Evolutionary conservation across 441 rosid genomes (phyloP).

Genomic region (Flueggea neowawraea): DNA sequence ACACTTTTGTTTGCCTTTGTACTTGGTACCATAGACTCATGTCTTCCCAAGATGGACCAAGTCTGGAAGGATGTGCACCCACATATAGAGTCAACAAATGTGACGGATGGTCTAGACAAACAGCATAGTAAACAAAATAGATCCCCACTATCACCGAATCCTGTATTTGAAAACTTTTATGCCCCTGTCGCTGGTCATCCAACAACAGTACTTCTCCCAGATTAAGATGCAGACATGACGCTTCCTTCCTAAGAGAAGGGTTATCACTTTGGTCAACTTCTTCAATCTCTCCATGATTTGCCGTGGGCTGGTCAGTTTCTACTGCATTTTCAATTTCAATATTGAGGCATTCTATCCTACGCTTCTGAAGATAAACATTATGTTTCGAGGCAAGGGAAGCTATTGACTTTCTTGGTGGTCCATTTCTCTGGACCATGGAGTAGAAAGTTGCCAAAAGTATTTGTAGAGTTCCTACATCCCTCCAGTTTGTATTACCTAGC

Average conservation of each 20-base stretch:
- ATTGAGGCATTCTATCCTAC: constrained; percentile 37
- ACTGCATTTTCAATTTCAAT: constrained; percentile 31
- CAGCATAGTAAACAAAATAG: constrained; percentile 36
- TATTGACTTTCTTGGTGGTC: constrained; percentile 54
- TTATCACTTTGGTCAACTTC: constrained; percentile 34
- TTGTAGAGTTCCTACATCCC: constrained; percentile 58
- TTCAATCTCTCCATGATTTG: constrained; percentile 45
- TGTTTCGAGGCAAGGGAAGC: constrained; percentile 48
- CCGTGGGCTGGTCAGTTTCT: constrained; percentile 26
- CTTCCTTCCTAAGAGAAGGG: constrained; percentile 24
- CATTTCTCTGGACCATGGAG: constrained; percentile 50
- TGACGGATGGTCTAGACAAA: constrained; percentile 31
- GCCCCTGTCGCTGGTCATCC: constrained; percentile 49
- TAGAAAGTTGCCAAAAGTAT: constrained; percentile 52
- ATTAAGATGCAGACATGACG: constrained; percentile 32
- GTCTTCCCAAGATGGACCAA: constrained; percentile 69
- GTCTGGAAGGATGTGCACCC: constrained; percentile 62
- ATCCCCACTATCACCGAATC: constrained; percentile 43
- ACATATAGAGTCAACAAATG: constrained; percentile 42
- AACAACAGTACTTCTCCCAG: constrained; percentile 42
- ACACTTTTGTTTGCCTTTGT: constrained; percentile 65
- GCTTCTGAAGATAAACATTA: constrained; percentile 53
- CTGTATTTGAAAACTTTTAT: constrained; percentile 46
- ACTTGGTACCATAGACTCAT: constrained; percentile 72
- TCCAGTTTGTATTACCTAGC: constrained; percentile 67